Evolutionary conservation across 2,329 filamentous ascomycete species (phyloP), one percentile per base, ranked within the genome.

Genomic region (Mollisiaceae sp.): DNA sequence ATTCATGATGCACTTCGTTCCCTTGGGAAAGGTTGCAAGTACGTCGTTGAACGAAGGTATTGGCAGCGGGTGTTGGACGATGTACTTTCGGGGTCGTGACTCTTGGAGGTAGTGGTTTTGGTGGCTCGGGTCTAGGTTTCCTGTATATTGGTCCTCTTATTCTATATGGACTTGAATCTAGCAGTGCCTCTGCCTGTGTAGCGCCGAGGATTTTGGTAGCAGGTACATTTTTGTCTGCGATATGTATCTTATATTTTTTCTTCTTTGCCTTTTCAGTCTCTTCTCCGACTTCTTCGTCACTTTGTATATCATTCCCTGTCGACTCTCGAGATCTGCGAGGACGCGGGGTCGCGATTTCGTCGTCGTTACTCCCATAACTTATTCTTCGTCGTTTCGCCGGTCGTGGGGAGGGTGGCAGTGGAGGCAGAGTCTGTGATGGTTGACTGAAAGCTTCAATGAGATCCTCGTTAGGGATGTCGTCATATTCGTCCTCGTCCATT

Each of bases 401-500:
- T 63, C 76, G 72, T 62, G 77, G 75, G 20, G 64, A 64, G 2
- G 47, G 52, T 12, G 67, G 76, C 67, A 78, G 71, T 65, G 58
- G 73, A 69, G 64, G 76, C 68, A 71, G 61, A 11, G 54, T 64
- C 68, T 72, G 69, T 2, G 71, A 72, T 9, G 71, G 59, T 68
- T 88, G 84, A 43, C 85, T 87, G 24, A 88, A 81, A 32, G 50
- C 50, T 41, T 83, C 79, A 54, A 91, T 81, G 65, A 91, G 79
- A 69, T 90, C 89, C 72, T 89, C 89, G 67, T 91, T 89, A 60
- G 85, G 83, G 60, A 90, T 83, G 68, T 87, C 87, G 65, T 87
- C 87, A 73, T 87, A 90, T 55, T 89, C 86, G 69, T 90, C 86
- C 66, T 79, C 82, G 66, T 86, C 72, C 55, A 54, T 54, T n/a